Percentiles rank a stretch among this genome's conserved stretches.
phyloP scores from a whole-genome alignment of 306 rosid species.

The Astragalus glycyphyllos region DNA sequence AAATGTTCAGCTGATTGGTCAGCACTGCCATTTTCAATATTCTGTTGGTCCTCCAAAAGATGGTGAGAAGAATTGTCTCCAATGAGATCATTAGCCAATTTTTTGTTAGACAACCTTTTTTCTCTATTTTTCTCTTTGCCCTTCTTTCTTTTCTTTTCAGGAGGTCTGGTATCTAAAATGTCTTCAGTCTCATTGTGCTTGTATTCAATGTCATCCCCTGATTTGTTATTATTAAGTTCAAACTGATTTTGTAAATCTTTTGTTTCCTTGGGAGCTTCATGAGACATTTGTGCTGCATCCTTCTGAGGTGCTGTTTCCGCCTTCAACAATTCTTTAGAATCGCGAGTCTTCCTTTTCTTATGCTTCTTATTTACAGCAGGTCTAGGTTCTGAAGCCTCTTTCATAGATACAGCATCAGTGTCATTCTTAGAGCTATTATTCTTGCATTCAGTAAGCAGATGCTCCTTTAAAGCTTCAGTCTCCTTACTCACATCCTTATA shows the following conservation, averaged over 20 bases:
- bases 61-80: conserved; percentile 45
- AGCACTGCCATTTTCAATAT: conserved; percentile 43
- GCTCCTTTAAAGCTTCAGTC: conserved; percentile 50
- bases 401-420: conserved; percentile 36
- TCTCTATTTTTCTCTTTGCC: conserved; percentile 36
- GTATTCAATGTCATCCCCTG: conserved; percentile 25
- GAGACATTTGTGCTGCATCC: conserved; percentile 36
- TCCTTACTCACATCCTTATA: conserved; percentile 43
- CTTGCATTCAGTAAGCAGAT: conserved; percentile 20
- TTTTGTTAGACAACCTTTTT: conserved; percentile 34
- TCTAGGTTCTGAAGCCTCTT: conserved; percentile 49
- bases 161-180: conserved; percentile 26
- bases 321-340: conserved; percentile 43
- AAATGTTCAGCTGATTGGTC: conserved; percentile 44
- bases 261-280: conserved; percentile 29
- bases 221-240: conserved; percentile 36
- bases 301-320: conserved; percentile 40
- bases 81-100: conserved; percentile 32
- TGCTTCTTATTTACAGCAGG: conserved; percentile 46
- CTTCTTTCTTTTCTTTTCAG: conserved; percentile 45
- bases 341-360: conserved; percentile 41
- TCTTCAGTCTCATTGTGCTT: conserved; percentile 36
- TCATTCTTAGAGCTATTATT: conserved; percentile 34
- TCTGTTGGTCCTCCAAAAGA: conserved; percentile 46
- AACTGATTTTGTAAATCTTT: conserved; percentile 32